Evolutionary conservation across 805 yeast genomes (phyloP), one percentile per base, ranked within the genome.

Genomic region (Dipodascus geniculatus): DNA sequence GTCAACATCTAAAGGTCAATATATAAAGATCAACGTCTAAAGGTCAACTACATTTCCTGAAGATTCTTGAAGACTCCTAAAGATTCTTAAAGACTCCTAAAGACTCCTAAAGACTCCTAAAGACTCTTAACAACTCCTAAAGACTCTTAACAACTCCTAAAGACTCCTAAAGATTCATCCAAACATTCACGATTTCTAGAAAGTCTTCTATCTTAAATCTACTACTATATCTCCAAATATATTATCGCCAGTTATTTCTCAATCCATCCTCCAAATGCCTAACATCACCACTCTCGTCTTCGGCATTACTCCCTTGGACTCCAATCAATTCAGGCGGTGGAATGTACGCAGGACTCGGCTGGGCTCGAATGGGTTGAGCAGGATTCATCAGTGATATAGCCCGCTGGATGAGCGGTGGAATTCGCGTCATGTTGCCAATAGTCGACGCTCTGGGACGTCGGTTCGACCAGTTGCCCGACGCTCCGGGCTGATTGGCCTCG

Each of bases 351-450:
- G 74, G 74, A 51, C 68, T 63, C 16, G 70, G 68, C 56, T 70
- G 73, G 28, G 71, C 66, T 14, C 67, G 65, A 22, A 70, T 69
- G 2, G 66, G 61, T 17, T 69, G 66, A 22, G 62, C 61, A 1
- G 72, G 71, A 51, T 71, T 66, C 35, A 71, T 69, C 53, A 70
- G 60, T 3, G 72, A 71, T 1, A 73, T 68, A 1, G 73, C 74
- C 42, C 71, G 67, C 56, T 71, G 74, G 24, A 71, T 59, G 19
- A 68, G 68, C 8, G 66, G 71, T 2, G 75, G 75, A 22, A 71
- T 69, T 22, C 69, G 60, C 38, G 68, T 71, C 50, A 68, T 62
- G 48, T 61, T 58, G 24, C 74, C 74, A 23, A 71, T 67, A 0
- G 74, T 71, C 11, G 69, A 66, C 11, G 74, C 70, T 4, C 74